Evolutionary conservation across 257 asterid species (phyloP), one percentile per base, ranked within the genome.

Genomic region (Knoxia roxburghii): DNA sequence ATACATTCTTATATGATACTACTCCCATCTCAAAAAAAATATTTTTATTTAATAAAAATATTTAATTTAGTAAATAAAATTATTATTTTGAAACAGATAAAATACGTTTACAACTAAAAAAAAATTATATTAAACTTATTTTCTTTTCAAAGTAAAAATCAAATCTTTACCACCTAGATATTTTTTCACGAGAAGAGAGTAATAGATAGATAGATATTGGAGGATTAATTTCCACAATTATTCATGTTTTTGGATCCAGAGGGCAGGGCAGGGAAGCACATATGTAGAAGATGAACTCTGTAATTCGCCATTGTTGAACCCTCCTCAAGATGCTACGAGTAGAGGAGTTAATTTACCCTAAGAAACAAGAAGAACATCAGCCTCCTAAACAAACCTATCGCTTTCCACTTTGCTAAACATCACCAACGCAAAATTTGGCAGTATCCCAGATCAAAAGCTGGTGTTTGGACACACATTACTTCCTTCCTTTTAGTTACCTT

Each of bases 341-440:
- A 41, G 9, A 4, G 5, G 39, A 13, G 0, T 58, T 4, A 33
- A 27, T 24, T 29, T 64, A 9, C 45, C 46, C 30, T 46, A 20
- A 18, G 11, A 40, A 20, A 52, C n/a, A 35, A 2, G 48, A 27
- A 15, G 13, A 53, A 24, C 5, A 20, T 37, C 5, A n/a, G 61
- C 51, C 63, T 52, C n/a, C 13, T 2, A 18, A 37, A 2, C 2
- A 41, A 68, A 26, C 5, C 12, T 13, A 55, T 54, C 53, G 65
- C 64, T 68, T 50, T 68, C 56, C n/a, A 27, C 53, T 55, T 18
- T 51, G 23, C 48, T 30, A 20, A 64, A 50, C 11, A 50, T 50
- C 54, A 40, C 37, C 67, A 43, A 11, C 49, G 39, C 29, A 29
- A 35, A 23, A 57, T 33, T 32, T 48, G 14, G 49, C 33, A n/a